Base-by-base conservation (phyloP, 2,329 filamentous ascomycete genomes). In the Beauveria bassiana region DNA sequence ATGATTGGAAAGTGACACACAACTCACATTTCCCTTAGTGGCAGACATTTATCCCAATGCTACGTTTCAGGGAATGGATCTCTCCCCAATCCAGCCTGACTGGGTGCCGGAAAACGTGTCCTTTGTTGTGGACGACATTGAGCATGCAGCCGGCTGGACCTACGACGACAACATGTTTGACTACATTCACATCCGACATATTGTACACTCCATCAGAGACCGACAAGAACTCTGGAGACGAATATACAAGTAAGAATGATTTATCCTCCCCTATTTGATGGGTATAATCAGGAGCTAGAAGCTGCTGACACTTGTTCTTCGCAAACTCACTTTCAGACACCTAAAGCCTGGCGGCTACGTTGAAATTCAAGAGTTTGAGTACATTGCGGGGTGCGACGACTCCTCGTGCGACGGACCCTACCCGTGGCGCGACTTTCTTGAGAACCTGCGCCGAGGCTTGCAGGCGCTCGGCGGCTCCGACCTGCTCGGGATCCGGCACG, bases 81-180 rank as follows among this genome's bases (percentile, higher is more conserved):
- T 82, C 2, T 82, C 80, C 1, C 79, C 79, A 0, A 82, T 82
- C 46, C 80, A 82, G 56, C 79, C 80, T 0, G 77, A 77, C 53
- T 79, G 77, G 68, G 78, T 82, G 0, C 79, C 79, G 2, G 73
- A 77, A 57, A 82, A 82, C 60, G 77, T 79, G n/a, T 73, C 75
- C 26, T 82, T 82, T 64, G 74, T 79, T 26, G 77, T 82, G 45
- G 79, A 81, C 67, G 80, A 82, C 65, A 78, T 82, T 57, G 80
- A 82, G 63, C 75, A 78, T 50, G 74, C 75, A 54, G 78, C 77
- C 20, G 79, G 80, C 18, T 82, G 79, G 80, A 73, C 75, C 3
- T 76, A 80, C 61, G 70, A 73, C 6, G 74, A 77, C 5, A 70
- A 77, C 63, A 71, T 72, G 18, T 80, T 80, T 59, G 80, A 82